Conservation (phyloP, 1,139 yeast genomes). For the Suhomyces panamericanus region DNA sequence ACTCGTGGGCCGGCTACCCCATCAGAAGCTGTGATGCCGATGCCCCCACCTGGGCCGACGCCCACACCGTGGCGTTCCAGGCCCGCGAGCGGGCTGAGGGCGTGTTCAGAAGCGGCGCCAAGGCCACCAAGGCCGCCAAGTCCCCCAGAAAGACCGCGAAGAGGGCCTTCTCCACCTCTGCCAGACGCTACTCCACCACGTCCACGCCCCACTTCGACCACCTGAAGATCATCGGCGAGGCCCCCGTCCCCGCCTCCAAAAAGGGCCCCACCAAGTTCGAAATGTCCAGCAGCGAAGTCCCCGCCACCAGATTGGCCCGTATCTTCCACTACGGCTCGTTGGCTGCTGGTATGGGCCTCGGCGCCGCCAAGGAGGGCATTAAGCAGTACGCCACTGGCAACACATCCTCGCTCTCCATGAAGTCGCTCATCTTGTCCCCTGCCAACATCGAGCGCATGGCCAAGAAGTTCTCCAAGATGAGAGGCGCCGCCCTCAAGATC, state of each 20-base stretch:
- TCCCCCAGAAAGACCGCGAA: not conserved
- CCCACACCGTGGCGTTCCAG: conserved; percentile 12
- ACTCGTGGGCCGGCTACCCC: conserved; percentile 21
- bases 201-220: conserved; percentile 17
- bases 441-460: conserved; percentile 87
- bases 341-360: conserved; percentile 89
- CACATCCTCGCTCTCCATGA: conserved; percentile 47
- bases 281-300: conserved; percentile 71
- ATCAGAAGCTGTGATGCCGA: conserved; percentile 24
- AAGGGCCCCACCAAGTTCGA: conserved; percentile 39
- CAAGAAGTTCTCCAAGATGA: conserved; percentile 83
- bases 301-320: conserved; percentile 81
- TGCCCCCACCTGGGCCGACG: conserved; percentile 26
- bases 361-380: conserved; percentile 78
- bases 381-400: conserved; percentile 59
- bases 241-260: conserved; percentile 20
- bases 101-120: not conserved
- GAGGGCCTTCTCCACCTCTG: conserved; percentile 7
- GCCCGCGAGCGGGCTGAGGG: conserved; percentile 12
- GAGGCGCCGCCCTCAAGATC: conserved; percentile 96
- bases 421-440: conserved; percentile 71
- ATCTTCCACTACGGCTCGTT: conserved; percentile 89
- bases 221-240: conserved; percentile 9
- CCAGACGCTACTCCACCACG: conserved; percentile 20
- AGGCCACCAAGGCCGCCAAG: not conserved